Evolutionary conservation across 176 grass and related monocot genomes (phyloP).

Genomic region (Juncus inflexus): DNA sequence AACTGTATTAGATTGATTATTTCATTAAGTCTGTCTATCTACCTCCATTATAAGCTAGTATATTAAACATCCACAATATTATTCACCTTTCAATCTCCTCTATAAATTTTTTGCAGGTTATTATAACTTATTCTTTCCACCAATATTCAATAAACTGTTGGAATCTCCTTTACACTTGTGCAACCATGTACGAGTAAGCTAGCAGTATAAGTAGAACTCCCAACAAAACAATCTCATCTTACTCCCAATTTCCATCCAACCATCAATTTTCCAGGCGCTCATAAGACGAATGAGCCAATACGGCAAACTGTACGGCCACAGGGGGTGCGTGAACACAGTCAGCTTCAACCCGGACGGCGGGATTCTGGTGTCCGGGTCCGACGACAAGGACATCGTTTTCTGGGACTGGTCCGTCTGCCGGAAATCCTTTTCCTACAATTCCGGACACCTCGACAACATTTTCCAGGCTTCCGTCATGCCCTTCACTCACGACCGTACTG

Average conservation of each 20-base stretch:
- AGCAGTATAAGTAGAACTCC: too few species aligned
- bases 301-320: constrained; percentile 63
- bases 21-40: too few species aligned
- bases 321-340: constrained; percentile 73
- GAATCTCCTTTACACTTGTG: neutral
- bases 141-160: neutral
- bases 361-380: constrained; percentile 72
- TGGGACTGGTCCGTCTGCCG: constrained; percentile 71
- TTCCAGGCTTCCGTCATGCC: constrained; percentile 78
- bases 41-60: too few species aligned
- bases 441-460: constrained; percentile 69
- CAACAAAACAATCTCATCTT: too few species aligned
- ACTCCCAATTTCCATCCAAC: constrained; percentile 25
- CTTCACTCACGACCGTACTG: constrained; percentile 55
- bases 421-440: constrained; percentile 55
- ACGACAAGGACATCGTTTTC: constrained; percentile 68
- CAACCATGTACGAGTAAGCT: too few species aligned
- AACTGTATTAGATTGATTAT: neutral
- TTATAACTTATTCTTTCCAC: constrained; percentile 16
- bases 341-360: constrained; percentile 63
- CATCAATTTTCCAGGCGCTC: constrained; percentile 41
- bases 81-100: neutral
- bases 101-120: constrained; percentile 21
- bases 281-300: constrained; percentile 50
- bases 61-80: too few species aligned